Evolutionary conservation across 805 yeast genomes (phyloP), one percentile per base, ranked within the genome.

Genomic region (Teunomyces pallodes): DNA sequence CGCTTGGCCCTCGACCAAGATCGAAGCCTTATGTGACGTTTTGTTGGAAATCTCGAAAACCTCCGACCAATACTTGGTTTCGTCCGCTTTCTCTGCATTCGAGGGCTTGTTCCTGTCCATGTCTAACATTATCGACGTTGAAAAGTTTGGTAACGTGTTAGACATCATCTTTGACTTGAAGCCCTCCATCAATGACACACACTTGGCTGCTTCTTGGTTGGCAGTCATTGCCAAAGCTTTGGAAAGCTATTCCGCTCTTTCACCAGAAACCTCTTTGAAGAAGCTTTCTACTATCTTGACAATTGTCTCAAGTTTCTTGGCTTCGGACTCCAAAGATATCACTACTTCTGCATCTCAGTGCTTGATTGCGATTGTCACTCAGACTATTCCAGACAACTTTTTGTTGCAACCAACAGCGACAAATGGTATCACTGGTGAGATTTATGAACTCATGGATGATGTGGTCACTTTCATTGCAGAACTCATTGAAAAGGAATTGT

Each of bases 181-280:
- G 55, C 99, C 99, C 4, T 77, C 96, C 1, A 64, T 80, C 17
- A 86, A 84, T 56, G 98, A 94, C 61, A 76, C 85, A 28, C 91
- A 90, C 64, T 76, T 94, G 55, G 90, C 92, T 2, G 96, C 96
- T 10, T 81, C 97, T 9, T 94, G 99, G 99, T 77, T 90, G 36
- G 96, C 97, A 1, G 96, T 91, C 16, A 80, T 92, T 40, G 94
- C 97, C 7, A 90, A 90, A 59, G 96, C 92, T 42, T 79, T 70
- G 51, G 74, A 69, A 57, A 59, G 69, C 43, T 73, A 62, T 55
- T 61, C 73, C 26, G 45, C 48, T 27, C 62, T 72, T 51, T 62
- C 69, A 45, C 69, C 74, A 1, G 57, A 58, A 13, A 67, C 73
- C 36, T 82, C 87, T 46, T 62, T 90, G 30, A 55, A 66, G 28